Evolutionary conservation across 805 yeast species (phyloP).

Genomic region (Monosporozyma unispora): DNA sequence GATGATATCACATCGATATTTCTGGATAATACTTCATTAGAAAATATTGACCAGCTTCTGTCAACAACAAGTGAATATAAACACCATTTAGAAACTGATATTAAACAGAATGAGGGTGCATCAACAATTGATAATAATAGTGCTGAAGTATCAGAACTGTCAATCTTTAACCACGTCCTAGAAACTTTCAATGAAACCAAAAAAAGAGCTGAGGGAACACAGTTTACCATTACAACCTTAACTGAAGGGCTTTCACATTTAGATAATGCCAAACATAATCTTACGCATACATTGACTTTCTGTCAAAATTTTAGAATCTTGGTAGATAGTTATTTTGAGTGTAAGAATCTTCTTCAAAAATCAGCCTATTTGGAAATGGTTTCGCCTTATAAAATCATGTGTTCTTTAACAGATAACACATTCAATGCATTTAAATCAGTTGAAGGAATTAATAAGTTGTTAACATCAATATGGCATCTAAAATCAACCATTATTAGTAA

Average conservation of each 20-base stretch:
- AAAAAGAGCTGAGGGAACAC: constrained; percentile 68
- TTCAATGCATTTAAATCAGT: constrained; percentile 68
- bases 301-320: constrained; percentile 83
- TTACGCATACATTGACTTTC: constrained; percentile 77
- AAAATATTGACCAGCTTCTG: constrained; percentile 43
- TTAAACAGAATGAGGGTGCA: constrained; percentile 17
- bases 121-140: neutral
- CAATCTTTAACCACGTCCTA: constrained; percentile 31
- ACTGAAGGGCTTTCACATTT: constrained; percentile 69
- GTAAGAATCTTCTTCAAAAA: constrained; percentile 11
- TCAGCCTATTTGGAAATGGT: constrained; percentile 20
- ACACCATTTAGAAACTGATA: constrained; percentile 37
- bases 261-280: constrained; percentile 75
- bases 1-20: constrained; percentile 45
- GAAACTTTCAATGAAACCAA: constrained; percentile 57
- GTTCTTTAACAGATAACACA: constrained; percentile 24
- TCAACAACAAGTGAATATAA: constrained; percentile 45
- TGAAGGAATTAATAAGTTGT: constrained; percentile 41
- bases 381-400: constrained; percentile 26
- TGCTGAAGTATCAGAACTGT: neutral
- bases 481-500: constrained; percentile 20
- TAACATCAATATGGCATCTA: constrained; percentile 22
- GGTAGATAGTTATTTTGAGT: constrained; percentile 34
- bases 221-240: constrained; percentile 52
- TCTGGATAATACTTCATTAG: constrained; percentile 40